Evolutionary conservation across 108 stramenopile species (phyloP), one percentile per base, ranked within the genome.

Genomic region (Cyclotella kingstonii): DNA sequence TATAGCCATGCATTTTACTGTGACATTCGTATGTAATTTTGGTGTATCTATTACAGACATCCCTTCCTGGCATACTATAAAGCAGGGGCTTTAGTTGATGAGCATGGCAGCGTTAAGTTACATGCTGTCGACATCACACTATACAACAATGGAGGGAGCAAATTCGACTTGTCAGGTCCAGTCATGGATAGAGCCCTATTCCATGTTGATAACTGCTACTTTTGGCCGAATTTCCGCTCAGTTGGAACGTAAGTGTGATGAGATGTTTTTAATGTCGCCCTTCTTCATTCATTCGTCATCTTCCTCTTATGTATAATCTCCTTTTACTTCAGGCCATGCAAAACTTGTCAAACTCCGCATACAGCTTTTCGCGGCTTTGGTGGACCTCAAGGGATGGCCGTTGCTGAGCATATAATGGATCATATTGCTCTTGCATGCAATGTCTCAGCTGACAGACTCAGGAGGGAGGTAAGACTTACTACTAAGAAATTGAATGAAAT

Each of bases 301-400:
- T 27, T 42, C 7, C 7, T 5, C 43, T 34, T 23, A 2, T 26
- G 3, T 2, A 44, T 21, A 30, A 3, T 33, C 28, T 21, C 15
- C 28, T 34, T 10, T 2, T 46, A 9, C 34, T 23, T 7, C 28
- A 60, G 59, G 22, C 78, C 84, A 5, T 96, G 95, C 78, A 92
- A 90, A 54, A 97, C 97, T 6, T 85, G 82, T 25, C 94, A 95
- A 52, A 86, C 95, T 14, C 85, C 90, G 4, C 93, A 96, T 55
- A 97, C 95, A 0, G 97, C 97, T 8, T 97, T 85, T 68, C 76
- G 97, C 25, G 97, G 97, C 17, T 97, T 97, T 67, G 97, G 97
- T 30, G 97, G 88, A 26, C 89, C 89, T 0, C 91, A 93, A 63
- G 93, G 94, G 0, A 85, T 96, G 79, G 79, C 83, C 6, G 73